Evolutionary conservation across 139 green algal genomes (phyloP).

Genomic region (Chlorella vulgaris): DNA sequence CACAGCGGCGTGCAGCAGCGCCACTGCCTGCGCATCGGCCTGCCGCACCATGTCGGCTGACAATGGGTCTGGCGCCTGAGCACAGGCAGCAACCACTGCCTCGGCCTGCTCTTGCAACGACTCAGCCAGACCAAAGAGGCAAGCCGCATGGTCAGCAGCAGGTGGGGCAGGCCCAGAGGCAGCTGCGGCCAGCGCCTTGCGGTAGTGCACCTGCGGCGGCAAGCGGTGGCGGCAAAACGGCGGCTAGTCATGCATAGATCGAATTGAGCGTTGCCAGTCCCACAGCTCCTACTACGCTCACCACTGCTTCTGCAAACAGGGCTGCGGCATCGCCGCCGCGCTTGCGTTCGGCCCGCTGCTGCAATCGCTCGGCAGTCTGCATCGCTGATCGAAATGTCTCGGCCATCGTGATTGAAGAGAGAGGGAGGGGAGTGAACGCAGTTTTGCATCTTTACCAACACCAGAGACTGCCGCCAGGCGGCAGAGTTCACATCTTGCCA

Average conservation of each 20-base stretch:
- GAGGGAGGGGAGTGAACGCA: no score
- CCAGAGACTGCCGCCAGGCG: no score
- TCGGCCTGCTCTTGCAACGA: constrained; percentile 48
- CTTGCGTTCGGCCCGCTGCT: constrained; percentile 67
- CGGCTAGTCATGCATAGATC: neutral
- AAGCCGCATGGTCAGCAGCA: neutral
- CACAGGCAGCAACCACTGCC: constrained; percentile 21
- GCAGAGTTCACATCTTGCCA: no score
- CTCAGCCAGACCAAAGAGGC: constrained; percentile 25
- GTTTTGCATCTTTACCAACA: no score
- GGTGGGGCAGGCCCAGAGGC: neutral
- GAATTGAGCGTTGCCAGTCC: neutral
- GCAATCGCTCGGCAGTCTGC: constrained; percentile 54
- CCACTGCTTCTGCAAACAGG: constrained; percentile 48
- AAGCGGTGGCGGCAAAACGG: no score
- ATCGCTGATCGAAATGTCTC: neutral
- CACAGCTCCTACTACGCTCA: constrained; percentile 47
- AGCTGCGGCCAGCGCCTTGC: neutral
- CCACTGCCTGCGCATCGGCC: constrained; percentile 21
- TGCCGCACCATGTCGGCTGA: constrained; percentile 13
- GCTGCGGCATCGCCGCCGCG: constrained; percentile 51
- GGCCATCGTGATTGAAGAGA: no score
- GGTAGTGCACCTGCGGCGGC: constrained; percentile 38
- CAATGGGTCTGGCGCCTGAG: constrained; percentile 47
- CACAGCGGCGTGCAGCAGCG: constrained; percentile 46